Base-by-base conservation (phyloP, 208 protist genomes). In the Leishmania amazonensis region DNA sequence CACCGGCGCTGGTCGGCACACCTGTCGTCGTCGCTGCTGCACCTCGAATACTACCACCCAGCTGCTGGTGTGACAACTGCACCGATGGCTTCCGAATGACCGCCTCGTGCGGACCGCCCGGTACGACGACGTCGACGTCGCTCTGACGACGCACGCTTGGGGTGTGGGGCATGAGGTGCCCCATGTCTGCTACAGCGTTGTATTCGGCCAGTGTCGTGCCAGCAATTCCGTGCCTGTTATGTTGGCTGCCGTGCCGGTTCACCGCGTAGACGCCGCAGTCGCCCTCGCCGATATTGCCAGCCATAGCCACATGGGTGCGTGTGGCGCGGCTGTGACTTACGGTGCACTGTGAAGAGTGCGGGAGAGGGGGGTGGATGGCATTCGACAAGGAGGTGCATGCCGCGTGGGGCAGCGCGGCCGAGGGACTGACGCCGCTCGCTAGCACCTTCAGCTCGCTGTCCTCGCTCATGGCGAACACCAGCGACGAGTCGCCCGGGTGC, bases 361-460 rank as follows among this genome's bases (percentile, higher is more conserved):
- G 21, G 15, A 70, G 40, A 9, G 75, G 58, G n/a, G 75, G 21
- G 13, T 40, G 75, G 17, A 45, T 67, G 54, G 24, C 75, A 31
- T 31, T 78, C 6, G 74, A 49, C 24, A 58, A 60, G 45, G 53
- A 60, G 40, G 17, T 38, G 49, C 45, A 31, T 45, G 24, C 21
- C 47, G 40, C 60, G 38, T 49, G 47, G 47, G 40, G 45, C 70
- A 74, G 28, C 64, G 62, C 35, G 51, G 77, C 15, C 45, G 72
- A 51, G 9, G 76, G 68, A 4, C 67, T 76, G 28, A 67, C 78
- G 45, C 70, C 73, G 75, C 81, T 79, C 38, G 86, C 86, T 35
- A 89, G 75, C 49, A 82, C 80, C 73, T 89, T 85, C 67, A 89
- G 74, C 62, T 89, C 86, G 62, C 54, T 86, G 79, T 89, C 86